These are phyloP conservation scores for Zymoseptoria crescenta DNA, from an alignment of 2,329 filamentous ascomycete species.

Conservation along the genomic window DNA sequence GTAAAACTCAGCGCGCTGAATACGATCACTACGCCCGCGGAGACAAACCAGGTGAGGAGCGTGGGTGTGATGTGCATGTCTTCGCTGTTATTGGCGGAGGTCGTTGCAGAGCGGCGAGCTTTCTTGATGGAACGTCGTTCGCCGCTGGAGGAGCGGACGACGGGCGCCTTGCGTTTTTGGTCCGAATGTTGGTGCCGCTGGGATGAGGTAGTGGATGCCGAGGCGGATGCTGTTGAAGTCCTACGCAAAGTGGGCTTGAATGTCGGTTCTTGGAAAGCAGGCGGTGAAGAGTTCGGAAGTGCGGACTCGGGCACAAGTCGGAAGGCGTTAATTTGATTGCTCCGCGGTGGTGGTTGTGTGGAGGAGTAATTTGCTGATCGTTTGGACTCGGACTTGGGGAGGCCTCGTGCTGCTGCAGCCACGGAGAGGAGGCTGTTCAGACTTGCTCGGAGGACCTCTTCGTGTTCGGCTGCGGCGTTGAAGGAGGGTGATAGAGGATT, in stretches of 20 bases:
- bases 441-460: constrained; percentile 83
- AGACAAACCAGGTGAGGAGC: constrained; percentile 58
- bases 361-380: constrained; percentile 18
- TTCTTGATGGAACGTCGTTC: constrained; percentile 41
- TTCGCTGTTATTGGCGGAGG: constrained; percentile 22
- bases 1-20: constrained; percentile 58
- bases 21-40: constrained; percentile 56
- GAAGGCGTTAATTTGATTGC: constrained; percentile 45
- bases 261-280: constrained; percentile 22
- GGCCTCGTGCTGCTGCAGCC: constrained; percentile 76
- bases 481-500: constrained; percentile 67
- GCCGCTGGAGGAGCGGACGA: constrained; percentile 34
- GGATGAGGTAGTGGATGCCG: constrained; percentile 24
- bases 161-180: constrained; percentile 41
- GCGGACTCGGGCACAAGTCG: constrained; percentile 54
- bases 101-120: constrained; percentile 27
- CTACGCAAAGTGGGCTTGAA: constrained; percentile 32
- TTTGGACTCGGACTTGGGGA: constrained; percentile 55
- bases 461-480: constrained; percentile 67
- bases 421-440: constrained; percentile 95
- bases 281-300: constrained; percentile 29
- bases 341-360: constrained; percentile 24
- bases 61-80: constrained; percentile 45
- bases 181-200: constrained; percentile 16
- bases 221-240: constrained; percentile 18